phyloP scores from a whole-genome alignment of 2,329 filamentous ascomycete species.

The Fusarium sp. region DNA sequence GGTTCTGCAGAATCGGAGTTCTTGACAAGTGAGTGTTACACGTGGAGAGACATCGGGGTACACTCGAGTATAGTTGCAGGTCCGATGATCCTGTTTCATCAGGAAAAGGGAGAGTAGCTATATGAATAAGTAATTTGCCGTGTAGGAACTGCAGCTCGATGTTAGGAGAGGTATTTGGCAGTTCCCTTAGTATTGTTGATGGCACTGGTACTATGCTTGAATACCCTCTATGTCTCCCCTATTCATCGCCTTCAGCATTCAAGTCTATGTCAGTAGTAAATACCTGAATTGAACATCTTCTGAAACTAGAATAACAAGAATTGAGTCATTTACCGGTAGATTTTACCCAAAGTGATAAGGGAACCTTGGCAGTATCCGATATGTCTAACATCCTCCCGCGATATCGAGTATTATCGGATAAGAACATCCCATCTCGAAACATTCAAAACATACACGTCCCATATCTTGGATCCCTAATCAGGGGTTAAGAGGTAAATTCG shows the following conservation, averaged over 20 bases:
- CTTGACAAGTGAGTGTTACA: constrained; percentile 13
- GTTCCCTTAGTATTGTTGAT: not conserved
- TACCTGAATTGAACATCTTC: not conserved
- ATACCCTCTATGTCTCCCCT: not conserved
- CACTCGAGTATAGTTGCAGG: constrained; percentile 3
- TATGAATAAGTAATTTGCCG: no score
- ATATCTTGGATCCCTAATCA: not conserved
- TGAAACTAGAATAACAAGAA: not conserved
- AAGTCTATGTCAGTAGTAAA: not conserved
- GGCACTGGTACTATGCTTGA: not conserved
- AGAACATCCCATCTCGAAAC: not conserved
- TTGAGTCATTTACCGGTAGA: not conserved
- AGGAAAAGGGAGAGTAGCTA: not conserved
- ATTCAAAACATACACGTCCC: not conserved
- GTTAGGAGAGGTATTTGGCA: not conserved
- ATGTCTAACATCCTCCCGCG: constrained; percentile 5
- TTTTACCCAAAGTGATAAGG: not conserved
- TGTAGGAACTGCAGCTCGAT: not conserved
- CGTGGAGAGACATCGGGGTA: constrained; percentile 6
- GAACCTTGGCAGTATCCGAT: constrained; percentile 6
- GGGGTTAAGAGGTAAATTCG: not conserved
- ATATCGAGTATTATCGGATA: constrained; percentile 4
- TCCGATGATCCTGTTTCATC: not conserved
- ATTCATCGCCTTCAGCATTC: not conserved
- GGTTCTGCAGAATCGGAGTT: constrained; percentile 16